Percentiles rank a stretch among this genome's conserved stretches.
Evolutionary conservation across 2,329 filamentous ascomycete genomes (phyloP).

Genomic region (Teratosphaeria pseudoeucalypti): DNA sequence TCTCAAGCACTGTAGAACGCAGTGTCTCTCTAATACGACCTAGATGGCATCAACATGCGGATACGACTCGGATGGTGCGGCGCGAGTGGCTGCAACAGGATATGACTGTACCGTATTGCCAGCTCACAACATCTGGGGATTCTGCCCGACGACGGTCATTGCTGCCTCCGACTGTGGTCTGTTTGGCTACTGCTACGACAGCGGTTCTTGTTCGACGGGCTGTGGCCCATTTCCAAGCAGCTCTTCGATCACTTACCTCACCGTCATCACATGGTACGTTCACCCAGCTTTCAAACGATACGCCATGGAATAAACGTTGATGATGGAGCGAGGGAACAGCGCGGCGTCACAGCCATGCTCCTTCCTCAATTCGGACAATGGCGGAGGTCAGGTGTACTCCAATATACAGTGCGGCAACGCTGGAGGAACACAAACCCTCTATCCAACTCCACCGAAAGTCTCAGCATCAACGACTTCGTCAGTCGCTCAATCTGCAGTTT

Average conservation of each 20-base stretch:
- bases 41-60: not conserved
- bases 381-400: not conserved
- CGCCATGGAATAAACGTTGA: not conserved
- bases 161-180: not conserved
- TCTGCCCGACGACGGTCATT: not conserved
- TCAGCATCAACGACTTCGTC: not conserved
- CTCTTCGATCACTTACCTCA: not conserved
- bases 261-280: not conserved
- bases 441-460: not conserved
- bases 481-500: not conserved
- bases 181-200: not conserved
- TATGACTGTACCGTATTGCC: not conserved
- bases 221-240: not conserved
- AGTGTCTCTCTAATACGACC: not conserved
- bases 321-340: not conserved
- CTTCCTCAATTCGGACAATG: not conserved
- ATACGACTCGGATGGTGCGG: not conserved
- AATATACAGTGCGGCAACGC: not conserved
- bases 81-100: not conserved
- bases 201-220: not conserved
- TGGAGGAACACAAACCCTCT: not conserved
- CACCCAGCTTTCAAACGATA: not conserved
- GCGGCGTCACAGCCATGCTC: not conserved
- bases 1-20: not conserved
- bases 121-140: not conserved